A percentile compares a stretch with the other conserved stretches of the same genome.
phyloP scores from a whole-genome alignment of 208 protist genomes.

The Histomonas meleagridis region DNA sequence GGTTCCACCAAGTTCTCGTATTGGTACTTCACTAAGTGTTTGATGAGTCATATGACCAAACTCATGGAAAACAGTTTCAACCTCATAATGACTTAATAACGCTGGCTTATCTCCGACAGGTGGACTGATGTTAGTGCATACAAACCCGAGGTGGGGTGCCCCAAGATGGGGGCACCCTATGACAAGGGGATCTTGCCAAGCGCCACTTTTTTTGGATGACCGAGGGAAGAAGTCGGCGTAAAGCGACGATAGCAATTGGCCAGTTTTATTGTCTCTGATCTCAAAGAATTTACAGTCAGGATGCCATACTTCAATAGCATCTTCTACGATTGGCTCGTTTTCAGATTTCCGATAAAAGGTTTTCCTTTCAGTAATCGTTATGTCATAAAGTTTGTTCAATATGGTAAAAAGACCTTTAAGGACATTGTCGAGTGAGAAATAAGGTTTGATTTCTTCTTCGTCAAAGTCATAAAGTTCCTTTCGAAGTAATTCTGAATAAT shows the following conservation, averaged over 20 bases:
- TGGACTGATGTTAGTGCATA: neutral
- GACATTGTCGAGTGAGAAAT: conserved; percentile 3
- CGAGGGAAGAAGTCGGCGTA: conserved; percentile 11
- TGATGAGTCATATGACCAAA: neutral
- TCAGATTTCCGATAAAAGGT: neutral
- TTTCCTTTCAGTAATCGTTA: neutral
- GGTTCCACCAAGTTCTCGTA: neutral
- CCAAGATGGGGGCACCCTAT: neutral
- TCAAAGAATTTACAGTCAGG: neutral
- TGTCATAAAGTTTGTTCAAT: neutral
- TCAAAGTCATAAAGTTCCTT: conserved; percentile 35
- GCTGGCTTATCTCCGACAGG: neutral
- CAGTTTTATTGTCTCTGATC: neutral
- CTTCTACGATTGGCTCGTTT: neutral
- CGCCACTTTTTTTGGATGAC: neutral
- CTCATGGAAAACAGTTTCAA: neutral
- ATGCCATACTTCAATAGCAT: conserved; percentile 19
- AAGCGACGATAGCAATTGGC: neutral
- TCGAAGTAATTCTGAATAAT: neutral
- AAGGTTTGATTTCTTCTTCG: conserved; percentile 28
- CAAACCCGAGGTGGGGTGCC: neutral
- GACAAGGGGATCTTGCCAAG: neutral
- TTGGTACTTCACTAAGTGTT: neutral
- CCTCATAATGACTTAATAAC: neutral
- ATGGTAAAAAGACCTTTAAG: neutral